These are phyloP conservation scores for Erythrophleum ivorense DNA, from an alignment of 331 rosid genomes.

Conservation along the genomic window DNA sequence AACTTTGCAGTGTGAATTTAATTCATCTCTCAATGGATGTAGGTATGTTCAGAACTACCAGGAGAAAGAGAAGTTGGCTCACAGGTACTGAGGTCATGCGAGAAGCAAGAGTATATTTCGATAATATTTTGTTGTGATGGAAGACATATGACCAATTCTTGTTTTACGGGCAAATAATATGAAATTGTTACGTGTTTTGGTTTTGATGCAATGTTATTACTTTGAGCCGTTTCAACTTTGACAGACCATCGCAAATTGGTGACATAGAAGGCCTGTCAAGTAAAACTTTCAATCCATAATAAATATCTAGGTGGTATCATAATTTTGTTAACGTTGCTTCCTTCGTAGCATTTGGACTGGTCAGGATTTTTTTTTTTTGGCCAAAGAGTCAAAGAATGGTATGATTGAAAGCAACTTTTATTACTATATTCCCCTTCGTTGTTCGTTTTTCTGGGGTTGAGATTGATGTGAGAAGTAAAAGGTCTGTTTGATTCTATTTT, in stretches of 20 bases:
- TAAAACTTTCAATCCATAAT: neutral
- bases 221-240: neutral
- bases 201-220: neutral
- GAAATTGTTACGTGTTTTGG: neutral
- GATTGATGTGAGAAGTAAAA: neutral
- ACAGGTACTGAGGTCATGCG: slow-evolving; percentile 51
- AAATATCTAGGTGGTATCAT: neutral
- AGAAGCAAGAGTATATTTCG: slow-evolving; percentile 7
- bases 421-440: neutral
- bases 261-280: neutral
- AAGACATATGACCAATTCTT: neutral
- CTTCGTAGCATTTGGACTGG: neutral
- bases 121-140: neutral
- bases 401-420: neutral
- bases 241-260: neutral
- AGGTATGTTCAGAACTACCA: slow-evolving; percentile 61
- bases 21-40: slow-evolving; percentile 29
- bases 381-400: too few species aligned
- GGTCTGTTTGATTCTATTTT: too few species aligned
- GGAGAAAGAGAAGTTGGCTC: slow-evolving; percentile 65
- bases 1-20: neutral
- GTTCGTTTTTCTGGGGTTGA: neutral
- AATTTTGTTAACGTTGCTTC: neutral
- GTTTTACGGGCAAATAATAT: neutral
- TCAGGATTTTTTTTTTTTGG: too few species aligned